Evolutionary conservation across 129 eudicot genomes (phyloP).

Genomic region (Saposhnikovia divaricata): DNA sequence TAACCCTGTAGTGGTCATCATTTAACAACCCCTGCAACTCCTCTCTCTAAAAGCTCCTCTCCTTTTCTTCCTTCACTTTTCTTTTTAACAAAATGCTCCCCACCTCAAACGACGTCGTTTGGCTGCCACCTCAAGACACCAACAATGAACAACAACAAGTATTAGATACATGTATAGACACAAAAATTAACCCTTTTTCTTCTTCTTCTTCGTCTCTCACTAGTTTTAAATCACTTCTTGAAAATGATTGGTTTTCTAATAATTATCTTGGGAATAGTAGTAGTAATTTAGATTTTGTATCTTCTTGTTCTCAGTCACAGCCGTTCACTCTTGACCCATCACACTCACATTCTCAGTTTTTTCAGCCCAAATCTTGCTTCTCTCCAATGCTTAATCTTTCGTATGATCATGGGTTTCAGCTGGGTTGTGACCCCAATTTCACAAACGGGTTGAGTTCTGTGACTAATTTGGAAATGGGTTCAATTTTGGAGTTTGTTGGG

Average conservation of each 20-base stretch:
- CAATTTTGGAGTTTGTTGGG: conserved; percentile 27
- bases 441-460: conserved; percentile 10
- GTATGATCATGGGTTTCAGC: conserved; percentile 30
- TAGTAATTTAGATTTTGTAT: conserved; percentile 30
- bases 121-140: conserved; percentile 30
- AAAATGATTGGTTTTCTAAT: conserved; percentile 37
- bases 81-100: conserved; percentile 30
- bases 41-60: background rate
- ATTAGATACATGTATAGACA: background rate
- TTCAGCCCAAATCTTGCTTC: conserved; percentile 24
- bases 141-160: conserved; percentile 6
- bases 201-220: conserved; percentile 23
- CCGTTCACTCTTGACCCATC: conserved; percentile 29
- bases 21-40: background rate
- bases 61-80: conserved; percentile 2
- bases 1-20: conserved; percentile 9
- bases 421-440: conserved; percentile 34
- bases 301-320: conserved; percentile 48
- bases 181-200: conserved; percentile 6
- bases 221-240: conserved; percentile 54
- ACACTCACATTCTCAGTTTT: conserved; percentile 21
- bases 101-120: conserved; percentile 27
- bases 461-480: conserved; percentile 20
- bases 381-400: conserved; percentile 16
- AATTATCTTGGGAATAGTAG: background rate